Base-by-base conservation (phyloP, 2,329 filamentous ascomycete genomes). In the Aureobasidium subglaciale region DNA sequence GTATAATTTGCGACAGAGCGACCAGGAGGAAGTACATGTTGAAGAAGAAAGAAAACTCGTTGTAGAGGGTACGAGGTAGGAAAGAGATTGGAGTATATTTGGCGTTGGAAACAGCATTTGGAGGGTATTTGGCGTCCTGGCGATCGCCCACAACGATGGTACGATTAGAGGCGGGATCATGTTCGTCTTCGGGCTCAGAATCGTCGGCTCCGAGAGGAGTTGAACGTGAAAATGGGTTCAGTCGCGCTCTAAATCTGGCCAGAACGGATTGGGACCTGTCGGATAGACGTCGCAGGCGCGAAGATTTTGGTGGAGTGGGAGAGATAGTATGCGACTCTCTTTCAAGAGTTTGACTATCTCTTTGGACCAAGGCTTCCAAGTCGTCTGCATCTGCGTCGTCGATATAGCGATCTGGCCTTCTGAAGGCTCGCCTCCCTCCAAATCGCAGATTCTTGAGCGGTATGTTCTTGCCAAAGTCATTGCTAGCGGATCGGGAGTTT, bases 31-130 rank as follows among this genome's bases (percentile, higher is more conserved):
- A 99, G 70, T 99, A 99, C 78, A 97, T 89, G 79, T 99, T 99
- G 79, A 99, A 96, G 74, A 99, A 99, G 76, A 97, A 99, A 58
- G 92, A 96, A 70, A 99, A 99, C 68, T 99, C 93, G 73, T 97
- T 97, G 73, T 96, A 99, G 20, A 99, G 77, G 0, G 93, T 99
- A 52, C 92, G 79, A 2, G 95, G 95, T 13, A 99, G 79, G 71
- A 99, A 99, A 52, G 88, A 96, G 76, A 91, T 86, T 1, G 91
- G 84, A 27, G 92, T 97, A 71, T 99, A 99, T 78, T 97, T 99
- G 55, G 93, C 92, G 69, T 99, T 97, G 32, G 92, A 97, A 46
- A 99, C 82, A 56, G 90, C 81, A 70, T 99, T 99, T 8, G 88
- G 83, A 9, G 93, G 92, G 69, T 92, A 97, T 62, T 86, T 84